phyloP scores from a whole-genome alignment of 441 rosid genomes.

The Jatropha podagrica region DNA sequence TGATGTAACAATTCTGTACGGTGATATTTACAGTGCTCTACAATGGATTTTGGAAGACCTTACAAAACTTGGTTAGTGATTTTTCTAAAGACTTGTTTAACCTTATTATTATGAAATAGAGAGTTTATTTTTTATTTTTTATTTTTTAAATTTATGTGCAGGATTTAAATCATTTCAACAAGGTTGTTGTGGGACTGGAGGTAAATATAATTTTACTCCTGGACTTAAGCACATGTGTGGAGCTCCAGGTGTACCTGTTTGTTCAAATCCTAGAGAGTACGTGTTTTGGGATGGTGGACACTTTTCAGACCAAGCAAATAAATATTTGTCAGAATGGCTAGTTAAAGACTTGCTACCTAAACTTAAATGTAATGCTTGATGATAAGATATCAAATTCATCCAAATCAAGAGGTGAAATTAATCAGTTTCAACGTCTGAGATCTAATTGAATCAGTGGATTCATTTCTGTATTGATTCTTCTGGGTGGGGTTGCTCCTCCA shows the following conservation, averaged over 20 bases:
- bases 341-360: slow-evolving; percentile 3
- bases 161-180: background rate
- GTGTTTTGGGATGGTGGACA: slow-evolving; percentile 6
- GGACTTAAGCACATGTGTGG: background rate
- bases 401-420: too few species aligned
- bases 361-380: slow-evolving; percentile 4
- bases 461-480: too few species aligned
- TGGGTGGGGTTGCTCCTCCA: too few species aligned
- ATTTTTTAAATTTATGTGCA: background rate
- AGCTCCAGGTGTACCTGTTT: background rate
- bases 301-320: background rate
- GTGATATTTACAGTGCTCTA: slow-evolving; percentile 7
- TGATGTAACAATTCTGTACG: background rate
- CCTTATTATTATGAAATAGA: background rate
- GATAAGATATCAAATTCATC: too few species aligned
- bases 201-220: background rate
- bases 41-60: slow-evolving; percentile 2
- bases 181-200: slow-evolving; percentile 20
- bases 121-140: background rate
- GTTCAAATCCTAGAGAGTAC: background rate
- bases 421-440: too few species aligned
- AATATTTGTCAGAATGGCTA: background rate
- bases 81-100: background rate
- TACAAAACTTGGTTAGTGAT: slow-evolving; percentile 5
- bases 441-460: too few species aligned